These are phyloP conservation scores for Gastrolobium bilobum DNA, from an alignment of 306 rosid genomes.

Conservation along the genomic window DNA sequence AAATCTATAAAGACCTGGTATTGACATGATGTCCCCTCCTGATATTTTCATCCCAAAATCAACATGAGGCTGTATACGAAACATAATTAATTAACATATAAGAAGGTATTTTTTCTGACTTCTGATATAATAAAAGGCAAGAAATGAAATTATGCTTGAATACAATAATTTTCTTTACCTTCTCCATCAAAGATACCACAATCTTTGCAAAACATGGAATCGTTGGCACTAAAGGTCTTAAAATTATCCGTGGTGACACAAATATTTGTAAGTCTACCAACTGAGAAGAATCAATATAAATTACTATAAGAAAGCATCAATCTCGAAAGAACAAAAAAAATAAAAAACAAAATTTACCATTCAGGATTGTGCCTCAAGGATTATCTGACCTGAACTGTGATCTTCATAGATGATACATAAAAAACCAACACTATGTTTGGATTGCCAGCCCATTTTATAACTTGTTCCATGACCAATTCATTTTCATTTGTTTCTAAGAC, in stretches of 20 bases:
- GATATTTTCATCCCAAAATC: slow-evolving; percentile 86
- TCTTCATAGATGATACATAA: slow-evolving; percentile 61
- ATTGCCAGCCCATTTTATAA: slow-evolving; percentile 90
- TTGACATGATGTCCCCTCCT: slow-evolving; percentile 94
- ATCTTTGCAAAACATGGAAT: slow-evolving; percentile 88
- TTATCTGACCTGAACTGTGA: slow-evolving; percentile 79
- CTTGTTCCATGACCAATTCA: slow-evolving; percentile 84
- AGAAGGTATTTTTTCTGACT: slow-evolving; percentile 26
- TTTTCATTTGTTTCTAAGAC: slow-evolving; percentile 83
- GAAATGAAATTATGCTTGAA: slow-evolving; percentile 17
- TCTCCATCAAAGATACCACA: slow-evolving; percentile 83
- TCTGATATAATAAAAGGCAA: slow-evolving; percentile 20
- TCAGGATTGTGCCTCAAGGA: slow-evolving; percentile 36
- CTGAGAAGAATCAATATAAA: slow-evolving; percentile 66
- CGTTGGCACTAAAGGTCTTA: slow-evolving; percentile 94
- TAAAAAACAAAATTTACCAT: background rate
- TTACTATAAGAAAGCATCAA: slow-evolving; percentile 46
- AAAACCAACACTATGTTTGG: slow-evolving; percentile 75
- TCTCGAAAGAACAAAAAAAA: slow-evolving; percentile 16
- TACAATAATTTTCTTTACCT: slow-evolving; percentile 59
- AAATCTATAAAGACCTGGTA: slow-evolving; percentile 85
- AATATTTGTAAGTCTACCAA: slow-evolving; percentile 84
- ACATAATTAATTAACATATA: slow-evolving; percentile 24
- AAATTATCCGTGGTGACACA: slow-evolving; percentile 69
- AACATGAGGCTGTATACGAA: slow-evolving; percentile 77